Conservation (phyloP, 805 yeast species). For the Blastobotrys peoriensis region DNA sequence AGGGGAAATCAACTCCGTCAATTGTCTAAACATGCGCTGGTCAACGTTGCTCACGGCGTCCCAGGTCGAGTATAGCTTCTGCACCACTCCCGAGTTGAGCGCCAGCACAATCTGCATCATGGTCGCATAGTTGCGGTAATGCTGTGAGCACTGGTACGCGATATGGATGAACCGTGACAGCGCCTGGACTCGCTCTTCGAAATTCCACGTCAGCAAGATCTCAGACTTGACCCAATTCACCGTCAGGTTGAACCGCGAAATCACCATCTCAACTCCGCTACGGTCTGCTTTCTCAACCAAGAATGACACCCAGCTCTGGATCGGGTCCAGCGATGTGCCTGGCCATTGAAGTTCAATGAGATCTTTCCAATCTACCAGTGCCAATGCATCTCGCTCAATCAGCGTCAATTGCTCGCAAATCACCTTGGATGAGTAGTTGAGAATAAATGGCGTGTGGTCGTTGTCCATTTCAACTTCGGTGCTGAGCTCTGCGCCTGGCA, state of each 20-base stretch:
- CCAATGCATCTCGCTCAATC: conserved; percentile 76
- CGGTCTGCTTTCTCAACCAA: conserved; percentile 45
- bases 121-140: conserved; percentile 76
- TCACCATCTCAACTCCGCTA: conserved; percentile 76
- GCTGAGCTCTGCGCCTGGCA: conserved; percentile 38
- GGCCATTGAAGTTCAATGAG: conserved; percentile 72
- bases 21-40: conserved; percentile 53
- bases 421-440: conserved; percentile 59
- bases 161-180: conserved; percentile 84
- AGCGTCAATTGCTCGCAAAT: conserved; percentile 79
- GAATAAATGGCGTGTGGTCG: conserved; percentile 74
- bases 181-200: conserved; percentile 55
- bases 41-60: conserved; percentile 66
- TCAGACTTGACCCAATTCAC: conserved; percentile 92
- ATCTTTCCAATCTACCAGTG: conserved; percentile 90
- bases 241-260: conserved; percentile 79
- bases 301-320: conserved; percentile 78
- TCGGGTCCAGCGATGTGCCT: conserved; percentile 50
- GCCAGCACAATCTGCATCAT: conserved; percentile 84
- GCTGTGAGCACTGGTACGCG: conserved; percentile 61
- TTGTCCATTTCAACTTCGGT: conserved; percentile 34
- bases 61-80: conserved; percentile 67
- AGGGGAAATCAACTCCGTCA: conserved; percentile 71
- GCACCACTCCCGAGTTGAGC: conserved; percentile 58
- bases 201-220: conserved; percentile 59